Percentiles rank a stretch among this genome's conserved stretches.
These are phyloP conservation scores for Trifolium repens DNA, from an alignment of 306 rosid species.

Conservation along the genomic window DNA sequence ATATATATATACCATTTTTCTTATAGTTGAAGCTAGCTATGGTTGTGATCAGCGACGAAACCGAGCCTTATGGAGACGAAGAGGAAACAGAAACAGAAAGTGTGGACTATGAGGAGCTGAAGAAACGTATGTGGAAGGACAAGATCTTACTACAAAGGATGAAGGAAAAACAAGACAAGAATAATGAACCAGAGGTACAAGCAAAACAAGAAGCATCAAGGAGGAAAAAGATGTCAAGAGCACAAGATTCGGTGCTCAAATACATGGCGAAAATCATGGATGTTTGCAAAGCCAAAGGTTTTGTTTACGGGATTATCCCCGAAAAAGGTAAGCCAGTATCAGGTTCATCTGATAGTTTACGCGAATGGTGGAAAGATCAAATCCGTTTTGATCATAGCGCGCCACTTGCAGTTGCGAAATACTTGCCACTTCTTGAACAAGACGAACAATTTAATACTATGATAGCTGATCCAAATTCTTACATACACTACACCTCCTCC, in stretches of 20 bases:
- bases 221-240: conserved; percentile 61
- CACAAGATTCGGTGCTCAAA: conserved; percentile 66
- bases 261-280: conserved; percentile 78
- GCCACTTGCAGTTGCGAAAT: conserved; percentile 40
- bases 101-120: conserved; percentile 57
- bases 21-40: conserved; percentile 30
- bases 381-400: conserved; percentile 54
- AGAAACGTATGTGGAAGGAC: conserved; percentile 77
- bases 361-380: conserved; percentile 67
- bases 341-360: conserved; percentile 59
- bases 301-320: conserved; percentile 66
- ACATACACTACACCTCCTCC: conserved; percentile 54
- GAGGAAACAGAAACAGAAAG: conserved; percentile 40
- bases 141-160: conserved; percentile 47
- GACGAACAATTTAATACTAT: background rate
- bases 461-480: conserved; percentile 47
- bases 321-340: conserved; percentile 65
- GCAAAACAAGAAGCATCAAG: conserved; percentile 65
- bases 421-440: conserved; percentile 38
- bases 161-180: conserved; percentile 41
- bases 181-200: conserved; percentile 31
- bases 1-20: background rate
- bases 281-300: conserved; percentile 63
- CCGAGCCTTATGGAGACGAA: background rate
- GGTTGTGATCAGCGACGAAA: conserved; percentile 50